These are phyloP conservation scores for Russula ochroleuca DNA, from an alignment of 768 basidiomycete genomes.

Conservation along the genomic window DNA sequence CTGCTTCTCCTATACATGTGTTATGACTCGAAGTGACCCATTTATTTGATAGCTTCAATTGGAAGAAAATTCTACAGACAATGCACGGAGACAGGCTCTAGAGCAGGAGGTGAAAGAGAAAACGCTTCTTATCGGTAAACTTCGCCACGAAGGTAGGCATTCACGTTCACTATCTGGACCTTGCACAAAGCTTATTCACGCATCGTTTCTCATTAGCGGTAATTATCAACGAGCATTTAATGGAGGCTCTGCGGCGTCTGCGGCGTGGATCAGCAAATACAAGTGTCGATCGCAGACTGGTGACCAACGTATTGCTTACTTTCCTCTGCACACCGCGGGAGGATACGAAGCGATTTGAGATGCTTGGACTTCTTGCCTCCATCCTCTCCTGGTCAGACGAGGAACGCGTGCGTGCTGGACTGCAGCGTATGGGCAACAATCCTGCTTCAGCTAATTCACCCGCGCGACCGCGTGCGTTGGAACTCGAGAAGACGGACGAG, in stretches of 20 bases:
- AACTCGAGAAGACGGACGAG: constrained; percentile 76
- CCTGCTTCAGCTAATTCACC: constrained; percentile 29
- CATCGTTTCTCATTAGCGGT: constrained; percentile 55
- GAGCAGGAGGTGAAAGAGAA: constrained; percentile 96
- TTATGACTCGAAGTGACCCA: constrained; percentile 3
- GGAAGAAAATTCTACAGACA: constrained; percentile 65
- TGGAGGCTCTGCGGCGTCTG: constrained; percentile 93
- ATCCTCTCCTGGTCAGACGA: constrained; percentile 90
- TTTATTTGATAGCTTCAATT: constrained; percentile 55
- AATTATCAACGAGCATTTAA: constrained; percentile 95
- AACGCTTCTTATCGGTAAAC: constrained; percentile 87
- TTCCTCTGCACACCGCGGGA: constrained; percentile 88
- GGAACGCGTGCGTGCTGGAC: constrained; percentile 88
- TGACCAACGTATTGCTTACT: constrained; percentile 88
- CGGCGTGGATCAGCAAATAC: constrained; percentile 77
- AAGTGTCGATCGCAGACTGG: constrained; percentile 89
- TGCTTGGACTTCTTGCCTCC: constrained; percentile 82
- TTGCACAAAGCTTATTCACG: constrained; percentile 11
- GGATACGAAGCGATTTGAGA: constrained; percentile 95
- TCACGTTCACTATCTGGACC: not conserved
- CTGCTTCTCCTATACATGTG: constrained; percentile 25
- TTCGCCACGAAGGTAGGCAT: constrained; percentile 83
- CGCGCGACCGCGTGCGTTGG: constrained; percentile 41
- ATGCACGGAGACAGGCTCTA: constrained; percentile 61
- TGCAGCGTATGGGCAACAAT: constrained; percentile 50